These are phyloP conservation scores for Candida methanosorbosa DNA, from an alignment of 805 yeast species.

Conservation along the genomic window DNA sequence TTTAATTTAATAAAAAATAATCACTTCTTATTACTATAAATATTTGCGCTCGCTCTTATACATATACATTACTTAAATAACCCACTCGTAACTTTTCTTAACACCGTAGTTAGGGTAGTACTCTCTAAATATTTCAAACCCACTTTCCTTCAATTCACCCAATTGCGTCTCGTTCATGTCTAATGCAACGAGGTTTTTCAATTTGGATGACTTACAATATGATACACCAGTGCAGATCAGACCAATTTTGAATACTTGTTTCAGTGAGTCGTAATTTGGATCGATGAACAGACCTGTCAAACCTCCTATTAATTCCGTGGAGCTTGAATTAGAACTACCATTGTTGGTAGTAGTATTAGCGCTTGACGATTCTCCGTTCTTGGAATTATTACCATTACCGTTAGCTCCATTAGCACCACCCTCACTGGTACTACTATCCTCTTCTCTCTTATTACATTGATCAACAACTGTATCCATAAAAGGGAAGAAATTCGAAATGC, in stretches of 20 bases:
- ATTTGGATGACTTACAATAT: slow-evolving; percentile 26
- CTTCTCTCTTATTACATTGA: background rate
- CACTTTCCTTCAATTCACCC: slow-evolving; percentile 12
- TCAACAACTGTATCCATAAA: slow-evolving; percentile 34
- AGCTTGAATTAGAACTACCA: slow-evolving; percentile 2
- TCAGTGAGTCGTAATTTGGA: slow-evolving; percentile 41
- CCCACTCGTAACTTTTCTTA: slow-evolving; percentile 17
- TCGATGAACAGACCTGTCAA: slow-evolving; percentile 46
- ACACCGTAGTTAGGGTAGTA: slow-evolving; percentile 15
- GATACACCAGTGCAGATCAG: slow-evolving; percentile 49
- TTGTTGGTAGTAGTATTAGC: background rate
- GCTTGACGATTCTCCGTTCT: background rate
- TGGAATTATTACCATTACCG: background rate
- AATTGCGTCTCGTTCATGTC: slow-evolving; percentile 7
- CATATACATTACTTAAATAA: slow-evolving; percentile 1
- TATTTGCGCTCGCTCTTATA: background rate
- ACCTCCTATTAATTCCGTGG: slow-evolving; percentile 31
- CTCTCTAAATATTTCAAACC: slow-evolving; percentile 14
- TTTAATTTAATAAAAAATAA: background rate
- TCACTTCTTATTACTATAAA: background rate
- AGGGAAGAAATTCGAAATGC: slow-evolving; percentile 40
- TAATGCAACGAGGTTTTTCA: slow-evolving; percentile 8
- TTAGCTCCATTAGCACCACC: background rate
- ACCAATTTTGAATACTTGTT: slow-evolving; percentile 47
- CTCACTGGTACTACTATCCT: background rate